Evolutionary conservation across 176 grass and related monocot genomes (phyloP), one percentile per base, ranked within the genome.

Genomic region (Oryza glumipatula): DNA sequence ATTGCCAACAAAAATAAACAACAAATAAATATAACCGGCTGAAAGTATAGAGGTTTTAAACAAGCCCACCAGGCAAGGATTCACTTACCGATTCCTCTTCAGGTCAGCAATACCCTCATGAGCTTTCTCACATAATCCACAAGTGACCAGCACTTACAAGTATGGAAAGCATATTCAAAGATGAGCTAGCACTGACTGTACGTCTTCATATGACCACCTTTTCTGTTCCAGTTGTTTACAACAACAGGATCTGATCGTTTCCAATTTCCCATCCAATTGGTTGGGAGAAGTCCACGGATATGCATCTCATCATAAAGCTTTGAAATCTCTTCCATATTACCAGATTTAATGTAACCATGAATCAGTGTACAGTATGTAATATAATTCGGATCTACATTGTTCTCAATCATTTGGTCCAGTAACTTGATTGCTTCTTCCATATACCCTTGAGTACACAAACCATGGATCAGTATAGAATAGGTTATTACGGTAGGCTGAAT

Each of bases 381-480:
- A 89, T 94, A 95, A 90, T 95, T 92, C 44, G 96, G 96, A 84
- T 95, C 86, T 3, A 98, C 83, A 74, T 86, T 88, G 77, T 91
- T 90, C 80, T 94, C 89, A 78, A 98, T 92, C 96, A 98, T 95
- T 94, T 98, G 93, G 75, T 94, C 91, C 80, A 98, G 77, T 79
- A 98, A 81, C 30, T 93, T 94, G 79, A 94, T 90, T 85, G 96
- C 89, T 88, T 95, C 93, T 83, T 98, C 87, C 91, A 93, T 95
- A 78, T 98, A 90, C 63, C 96, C 96, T 80, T 90, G 78, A 79
- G 51, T 83, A 77, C 96, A 98, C 24, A 98, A 84, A 83, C 96
- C 96, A 89, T 93, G 84, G 49, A 98, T 95, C 81, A 98, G 85
- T 83, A 87, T 95, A 82, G 93, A 92, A 90, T 98, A 98, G 28